Base-by-base conservation (phyloP, 176 grass and related monocot genomes). In the Phyllostachys edulis region DNA sequence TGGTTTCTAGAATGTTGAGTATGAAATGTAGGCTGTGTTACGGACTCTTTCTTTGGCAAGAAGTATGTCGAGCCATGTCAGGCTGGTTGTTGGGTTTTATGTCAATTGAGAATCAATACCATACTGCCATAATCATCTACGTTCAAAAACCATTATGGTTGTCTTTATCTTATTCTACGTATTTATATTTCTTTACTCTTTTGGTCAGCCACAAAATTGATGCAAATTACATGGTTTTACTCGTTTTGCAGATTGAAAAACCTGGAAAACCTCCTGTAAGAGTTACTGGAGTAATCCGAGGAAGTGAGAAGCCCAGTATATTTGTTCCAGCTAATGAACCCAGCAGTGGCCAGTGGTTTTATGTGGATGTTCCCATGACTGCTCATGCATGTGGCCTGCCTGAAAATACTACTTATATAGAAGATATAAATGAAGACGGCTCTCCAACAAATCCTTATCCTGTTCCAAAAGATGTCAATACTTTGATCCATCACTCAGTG, bases 311-410 rank as follows among this genome's bases (percentile, higher is more conserved):
- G 20, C 96, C 96, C 39, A 92, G 83, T 51, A 94, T 99, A 90
- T 99, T 94, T 92, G 96, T 96, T 80, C 96, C 96, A 47, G 84
- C 87, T 51, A 99, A 99, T 77, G 96, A 99, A 64, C 91, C 96
- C 36, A 88, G 65, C 56, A 81, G 44, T 75, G 87, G 91, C 50
- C 96, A 99, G 83, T 99, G 96, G 96, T 99, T 99, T 91, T 99
- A 90, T 55, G 85, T 99, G 70, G 87, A 95, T 89, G 77, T 96
- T 82, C 87, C 91, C 59, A 90, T 92, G 91, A 94, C 94, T 87
- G 91, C 93, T 57, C 77, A 60, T 85, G 84, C 85, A 13, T 99
- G 91, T 76, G 87, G 85, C 44, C 88, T 96, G 73, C 86, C 96
- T 83, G 90, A 92, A 71, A 92, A 90, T 81, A 87, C 85, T 65